Conservation (phyloP, 2,329 filamentous ascomycete species). For the Bipolaris gigantea region DNA sequence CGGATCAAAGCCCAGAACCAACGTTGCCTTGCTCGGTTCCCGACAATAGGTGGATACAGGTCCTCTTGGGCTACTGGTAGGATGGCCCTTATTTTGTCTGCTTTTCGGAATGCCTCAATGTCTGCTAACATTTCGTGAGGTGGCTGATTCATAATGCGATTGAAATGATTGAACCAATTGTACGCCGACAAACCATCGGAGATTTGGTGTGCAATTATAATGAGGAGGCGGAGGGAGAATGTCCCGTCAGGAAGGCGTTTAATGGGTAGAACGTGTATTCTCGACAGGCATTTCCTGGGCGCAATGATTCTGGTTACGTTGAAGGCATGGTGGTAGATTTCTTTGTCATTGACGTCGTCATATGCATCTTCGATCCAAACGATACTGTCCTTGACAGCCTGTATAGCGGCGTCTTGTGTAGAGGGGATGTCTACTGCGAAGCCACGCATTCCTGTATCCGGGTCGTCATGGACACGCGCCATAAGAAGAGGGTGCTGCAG, state of each 20-base stretch:
- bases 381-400: conserved; percentile 32
- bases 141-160: conserved; percentile 27
- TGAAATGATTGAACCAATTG: conserved; percentile 49
- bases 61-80: conserved; percentile 53
- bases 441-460: conserved; percentile 14
- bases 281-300: conserved; percentile 42
- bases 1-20: conserved; percentile 54
- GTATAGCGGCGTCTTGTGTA: conserved; percentile 34
- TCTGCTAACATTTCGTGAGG: conserved; percentile 7
- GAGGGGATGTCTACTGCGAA: conserved; percentile 43
- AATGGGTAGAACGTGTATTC: conserved; percentile 46
- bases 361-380: conserved; percentile 48
- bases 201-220: conserved; percentile 50
- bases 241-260: conserved; percentile 26
- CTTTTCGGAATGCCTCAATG: conserved; percentile 1
- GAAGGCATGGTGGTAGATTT: conserved; percentile 48
- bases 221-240: conserved; percentile 39
- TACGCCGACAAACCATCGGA: conserved; percentile 50
- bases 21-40: conserved; percentile 45
- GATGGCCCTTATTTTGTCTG: conserved; percentile 25
- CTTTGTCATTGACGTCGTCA: conserved; percentile 33
- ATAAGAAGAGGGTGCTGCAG: conserved; percentile 46
- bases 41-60: conserved; percentile 47
- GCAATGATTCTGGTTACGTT: conserved; percentile 48
- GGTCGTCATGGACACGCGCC: conserved; percentile 32